Evolutionary conservation across 2,329 filamentous ascomycete genomes (phyloP).

Genomic region (Scopulariopsis brevicaulis): DNA sequence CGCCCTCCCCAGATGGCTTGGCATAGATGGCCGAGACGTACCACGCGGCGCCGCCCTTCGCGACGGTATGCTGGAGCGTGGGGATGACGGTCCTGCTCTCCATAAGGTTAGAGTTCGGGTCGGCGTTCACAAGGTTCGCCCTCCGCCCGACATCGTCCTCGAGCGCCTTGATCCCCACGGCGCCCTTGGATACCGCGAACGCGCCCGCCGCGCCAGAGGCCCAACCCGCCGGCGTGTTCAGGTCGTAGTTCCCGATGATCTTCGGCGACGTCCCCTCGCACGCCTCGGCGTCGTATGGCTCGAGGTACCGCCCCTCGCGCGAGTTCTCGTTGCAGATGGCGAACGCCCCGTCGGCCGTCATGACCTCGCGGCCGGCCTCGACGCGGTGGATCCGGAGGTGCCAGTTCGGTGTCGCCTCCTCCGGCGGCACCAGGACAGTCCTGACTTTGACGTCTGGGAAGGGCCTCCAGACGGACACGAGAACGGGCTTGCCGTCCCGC

Average conservation of each 20-base stretch:
- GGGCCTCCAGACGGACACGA: constrained; percentile 61
- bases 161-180: constrained; percentile 43
- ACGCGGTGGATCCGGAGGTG: constrained; percentile 56
- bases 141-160: constrained; percentile 36
- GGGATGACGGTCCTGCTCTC: constrained; percentile 63
- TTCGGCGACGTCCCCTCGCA: constrained; percentile 40
- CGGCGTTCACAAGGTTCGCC: constrained; percentile 61
- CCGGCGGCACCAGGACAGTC: constrained; percentile 54
- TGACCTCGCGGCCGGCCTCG: constrained; percentile 45
- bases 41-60: constrained; percentile 47
- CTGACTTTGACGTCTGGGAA: constrained; percentile 56
- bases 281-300: constrained; percentile 30
- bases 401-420: constrained; percentile 50
- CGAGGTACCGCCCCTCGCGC: constrained; percentile 35
- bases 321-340: constrained; percentile 49
- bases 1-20: constrained; percentile 44
- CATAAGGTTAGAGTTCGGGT: constrained; percentile 69
- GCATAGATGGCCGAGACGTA: constrained; percentile 64
- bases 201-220: constrained; percentile 36
- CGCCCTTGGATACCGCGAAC: constrained; percentile 45
- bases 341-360: constrained; percentile 66
- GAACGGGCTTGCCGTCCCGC: constrained; percentile 40
- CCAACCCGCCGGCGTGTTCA: constrained; percentile 40
- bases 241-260: constrained; percentile 50
- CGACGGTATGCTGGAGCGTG: constrained; percentile 51